A percentile compares a stretch with the other conserved stretches of the same genome.
These are phyloP conservation scores for Fusarium odoratissimum DNA, from an alignment of 2,329 filamentous ascomycete species.

Conservation along the genomic window DNA sequence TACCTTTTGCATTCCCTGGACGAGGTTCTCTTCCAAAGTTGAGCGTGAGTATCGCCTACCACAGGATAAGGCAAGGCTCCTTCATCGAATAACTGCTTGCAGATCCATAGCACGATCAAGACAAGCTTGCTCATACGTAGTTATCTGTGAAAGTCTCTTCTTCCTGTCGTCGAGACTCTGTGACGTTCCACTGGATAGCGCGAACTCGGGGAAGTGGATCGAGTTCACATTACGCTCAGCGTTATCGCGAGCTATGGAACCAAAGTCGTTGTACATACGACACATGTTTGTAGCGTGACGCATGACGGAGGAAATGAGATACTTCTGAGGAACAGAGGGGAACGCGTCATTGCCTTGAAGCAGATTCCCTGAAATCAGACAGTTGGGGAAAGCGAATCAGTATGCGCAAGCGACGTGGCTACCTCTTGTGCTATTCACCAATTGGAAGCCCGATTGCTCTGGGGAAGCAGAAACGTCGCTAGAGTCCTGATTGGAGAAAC, in stretches of 20 bases:
- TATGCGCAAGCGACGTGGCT: background rate
- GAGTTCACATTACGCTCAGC: background rate
- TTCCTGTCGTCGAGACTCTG: background rate
- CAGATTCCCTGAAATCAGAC: background rate
- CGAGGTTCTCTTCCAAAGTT: background rate
- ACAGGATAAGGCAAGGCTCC: fast-evolving
- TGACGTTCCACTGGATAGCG: fast-evolving
- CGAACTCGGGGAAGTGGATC: background rate
- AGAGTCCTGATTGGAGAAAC: background rate
- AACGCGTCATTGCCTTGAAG: background rate
- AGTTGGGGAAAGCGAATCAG: background rate
- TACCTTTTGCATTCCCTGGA: background rate
- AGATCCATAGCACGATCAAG: background rate
- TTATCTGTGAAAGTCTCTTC: background rate
- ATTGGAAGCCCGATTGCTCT: background rate
- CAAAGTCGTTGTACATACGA: constrained; percentile 12
- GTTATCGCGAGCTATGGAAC: background rate
- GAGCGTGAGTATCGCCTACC: background rate
- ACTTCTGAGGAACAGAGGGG: background rate
- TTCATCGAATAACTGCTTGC: fast-evolving
- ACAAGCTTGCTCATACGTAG: background rate
- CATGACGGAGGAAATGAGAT: background rate
- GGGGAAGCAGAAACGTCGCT: background rate
- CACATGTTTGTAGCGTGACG: background rate
- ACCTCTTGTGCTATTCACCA: background rate